Evolutionary conservation across 768 basidiomycete species (phyloP), one percentile per base, ranked within the genome.

Genomic region (Pisolithus marmoratus): DNA sequence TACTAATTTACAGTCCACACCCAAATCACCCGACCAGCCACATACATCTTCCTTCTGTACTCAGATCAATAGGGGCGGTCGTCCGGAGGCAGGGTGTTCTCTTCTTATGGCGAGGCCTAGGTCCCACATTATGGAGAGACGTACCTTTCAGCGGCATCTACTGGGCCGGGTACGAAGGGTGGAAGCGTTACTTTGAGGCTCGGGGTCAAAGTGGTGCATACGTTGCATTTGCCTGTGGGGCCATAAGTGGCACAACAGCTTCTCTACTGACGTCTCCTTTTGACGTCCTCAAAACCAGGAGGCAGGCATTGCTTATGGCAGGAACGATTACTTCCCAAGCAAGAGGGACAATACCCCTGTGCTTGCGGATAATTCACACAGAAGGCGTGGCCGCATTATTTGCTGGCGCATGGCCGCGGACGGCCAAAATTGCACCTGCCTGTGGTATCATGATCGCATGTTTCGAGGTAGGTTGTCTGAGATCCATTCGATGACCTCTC

Each of bases 401-500:
- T 64, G 84, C 90, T 31, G 96, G 96, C 0, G 70, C 92, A 38
- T 68, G 84, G 8, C 95, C 95, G 47, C 84, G 96, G 37, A 83
- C 94, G 48, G 92, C 84, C 40, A 99, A 98, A 70, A 95, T 96
- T 56, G 92, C 92, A 11, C 96, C 96, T 37, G 96, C 95, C 38
- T 99, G 96, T 69, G 95, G 95, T 22, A 87, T 99, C 58, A 97
- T 98, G 95, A 96, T 97, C 65, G 83, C 90, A 51, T 94, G 87
- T 67, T 98, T 87, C 64, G 94, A 98, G 82, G 94, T 84, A 58
- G 27, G 79, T 41, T 22, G 19, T 37, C 31, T 22, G 23, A 24
- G 23, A 51, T 12, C 52, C 34, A 24, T 38, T 43, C 34, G 22
- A 9, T 6, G 52, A 68, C 34, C 31, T 23, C 24, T 52, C 34